phyloP scores from a whole-genome alignment of 345 rosid genomes.

The Boechera retrofracta region DNA sequence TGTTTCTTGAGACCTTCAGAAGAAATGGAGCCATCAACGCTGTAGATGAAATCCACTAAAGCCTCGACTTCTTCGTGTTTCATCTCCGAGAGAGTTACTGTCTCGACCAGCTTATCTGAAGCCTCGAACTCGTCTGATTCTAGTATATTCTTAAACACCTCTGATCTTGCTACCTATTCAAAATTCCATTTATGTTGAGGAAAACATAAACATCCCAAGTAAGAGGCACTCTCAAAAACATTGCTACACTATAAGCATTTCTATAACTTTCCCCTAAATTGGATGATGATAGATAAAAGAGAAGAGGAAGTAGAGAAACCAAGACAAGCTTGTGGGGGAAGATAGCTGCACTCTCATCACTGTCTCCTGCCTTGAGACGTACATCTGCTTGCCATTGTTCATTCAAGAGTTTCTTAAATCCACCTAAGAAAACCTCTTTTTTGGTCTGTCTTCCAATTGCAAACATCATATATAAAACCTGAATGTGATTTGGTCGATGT shows the following conservation, averaged over 20 bases:
- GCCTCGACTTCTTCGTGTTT: constrained; percentile 14
- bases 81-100: background rate
- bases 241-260: background rate
- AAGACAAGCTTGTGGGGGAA: constrained; percentile 29
- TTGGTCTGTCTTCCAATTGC: constrained; percentile 8
- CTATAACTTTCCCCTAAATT: background rate
- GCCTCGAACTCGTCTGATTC: constrained; percentile 16
- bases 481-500: background rate
- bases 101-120: background rate
- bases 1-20: too few relatives aligned
- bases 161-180: constrained; percentile 17
- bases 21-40: constrained; percentile 1
- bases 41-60: constrained; percentile 31
- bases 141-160: constrained; percentile 23
- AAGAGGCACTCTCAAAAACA: background rate
- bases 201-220: background rate
- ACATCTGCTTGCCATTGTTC: constrained; percentile 33
- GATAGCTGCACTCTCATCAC: constrained; percentile 18
- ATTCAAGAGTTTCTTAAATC: constrained; percentile 3
- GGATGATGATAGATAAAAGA: background rate
- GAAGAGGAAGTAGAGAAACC: background rate
- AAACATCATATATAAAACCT: constrained; percentile 1
- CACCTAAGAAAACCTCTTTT: constrained; percentile 4
- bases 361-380: constrained; percentile 29
- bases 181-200: background rate